Evolutionary conservation across 1,284 basidiomycete species (phyloP).

Genomic region (Trichosporon sp.): DNA sequence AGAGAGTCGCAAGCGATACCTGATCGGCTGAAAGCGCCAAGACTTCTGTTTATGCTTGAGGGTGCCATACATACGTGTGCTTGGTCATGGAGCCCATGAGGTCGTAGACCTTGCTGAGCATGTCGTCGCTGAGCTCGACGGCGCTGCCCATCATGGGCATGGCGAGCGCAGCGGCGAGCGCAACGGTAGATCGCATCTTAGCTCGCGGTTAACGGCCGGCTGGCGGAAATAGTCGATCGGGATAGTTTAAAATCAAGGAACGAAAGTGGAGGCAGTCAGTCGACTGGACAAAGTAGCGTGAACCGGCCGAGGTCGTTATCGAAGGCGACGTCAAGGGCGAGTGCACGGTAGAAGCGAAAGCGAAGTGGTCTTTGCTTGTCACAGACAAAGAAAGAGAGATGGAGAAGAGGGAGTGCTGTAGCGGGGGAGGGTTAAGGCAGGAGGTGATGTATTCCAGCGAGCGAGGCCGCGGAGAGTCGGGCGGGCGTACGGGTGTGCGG

Average conservation of each 20-base stretch:
- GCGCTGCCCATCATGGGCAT: conserved; percentile 4
- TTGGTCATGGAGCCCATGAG: conserved; percentile 28
- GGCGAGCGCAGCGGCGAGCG: conserved; percentile 1
- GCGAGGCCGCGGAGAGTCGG: neutral
- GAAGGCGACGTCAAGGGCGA: neutral
- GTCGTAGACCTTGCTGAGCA: conserved; percentile 25
- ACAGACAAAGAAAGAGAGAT: neutral
- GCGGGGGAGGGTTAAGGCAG: neutral
- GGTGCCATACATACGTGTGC: conserved; percentile 5
- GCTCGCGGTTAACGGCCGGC: neutral
- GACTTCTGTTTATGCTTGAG: neutral
- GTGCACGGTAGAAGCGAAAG: neutral
- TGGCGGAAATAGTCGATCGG: neutral
- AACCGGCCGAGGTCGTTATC: neutral
- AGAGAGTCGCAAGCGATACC: neutral
- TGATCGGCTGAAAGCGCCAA: neutral
- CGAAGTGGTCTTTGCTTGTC: neutral
- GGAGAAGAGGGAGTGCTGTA: neutral
- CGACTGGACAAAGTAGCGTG: neutral
- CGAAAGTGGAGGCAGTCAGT: neutral
- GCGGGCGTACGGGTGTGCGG: neutral
- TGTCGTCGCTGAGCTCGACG: conserved; percentile 8
- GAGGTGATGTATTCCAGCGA: neutral
- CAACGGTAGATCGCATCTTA: neutral
- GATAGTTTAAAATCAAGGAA: neutral